Evolutionary conservation across 2,329 filamentous ascomycete species (phyloP).

Genomic region (Microsporum audouinii): DNA sequence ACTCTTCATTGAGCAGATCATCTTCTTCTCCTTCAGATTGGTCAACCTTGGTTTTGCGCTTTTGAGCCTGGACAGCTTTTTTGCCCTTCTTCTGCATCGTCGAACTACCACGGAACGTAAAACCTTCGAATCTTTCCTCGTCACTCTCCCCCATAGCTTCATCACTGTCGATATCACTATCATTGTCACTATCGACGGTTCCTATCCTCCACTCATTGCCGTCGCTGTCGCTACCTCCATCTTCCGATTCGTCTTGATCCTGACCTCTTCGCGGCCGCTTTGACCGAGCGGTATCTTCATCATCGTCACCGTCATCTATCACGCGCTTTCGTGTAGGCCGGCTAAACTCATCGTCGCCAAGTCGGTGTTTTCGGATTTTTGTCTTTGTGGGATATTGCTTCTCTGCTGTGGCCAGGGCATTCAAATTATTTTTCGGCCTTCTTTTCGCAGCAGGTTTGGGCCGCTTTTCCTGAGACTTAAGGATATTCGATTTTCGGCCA

Average conservation of each 20-base stretch:
- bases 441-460: constrained; percentile 39
- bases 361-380: constrained; percentile 45
- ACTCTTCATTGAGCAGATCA: constrained; percentile 40
- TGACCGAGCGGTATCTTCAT: constrained; percentile 20
- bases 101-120: constrained; percentile 54
- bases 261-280: constrained; percentile 35
- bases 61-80: constrained; percentile 18
- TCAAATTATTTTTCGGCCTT: constrained; percentile 38
- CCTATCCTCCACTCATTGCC: constrained; percentile 79
- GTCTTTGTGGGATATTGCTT: constrained; percentile 42
- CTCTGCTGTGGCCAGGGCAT: constrained; percentile 57
- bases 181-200: constrained; percentile 53
- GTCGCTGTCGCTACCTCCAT: constrained; percentile 71
- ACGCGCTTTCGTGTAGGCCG: constrained; percentile 27
- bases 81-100: constrained; percentile 25
- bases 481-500: constrained; percentile 31
- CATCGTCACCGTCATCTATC: constrained; percentile 26
- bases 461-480: constrained; percentile 29
- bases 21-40: constrained; percentile 27
- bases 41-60: constrained; percentile 14
- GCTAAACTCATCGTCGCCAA: constrained; percentile 46
- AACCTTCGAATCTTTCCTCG: constrained; percentile 72
- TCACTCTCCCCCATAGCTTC: constrained; percentile 85
- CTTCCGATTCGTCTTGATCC: constrained; percentile 43
- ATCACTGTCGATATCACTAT: constrained; percentile 59